Conservation (phyloP, 2,329 filamentous ascomycete genomes). For the Monilinia polystroma region DNA sequence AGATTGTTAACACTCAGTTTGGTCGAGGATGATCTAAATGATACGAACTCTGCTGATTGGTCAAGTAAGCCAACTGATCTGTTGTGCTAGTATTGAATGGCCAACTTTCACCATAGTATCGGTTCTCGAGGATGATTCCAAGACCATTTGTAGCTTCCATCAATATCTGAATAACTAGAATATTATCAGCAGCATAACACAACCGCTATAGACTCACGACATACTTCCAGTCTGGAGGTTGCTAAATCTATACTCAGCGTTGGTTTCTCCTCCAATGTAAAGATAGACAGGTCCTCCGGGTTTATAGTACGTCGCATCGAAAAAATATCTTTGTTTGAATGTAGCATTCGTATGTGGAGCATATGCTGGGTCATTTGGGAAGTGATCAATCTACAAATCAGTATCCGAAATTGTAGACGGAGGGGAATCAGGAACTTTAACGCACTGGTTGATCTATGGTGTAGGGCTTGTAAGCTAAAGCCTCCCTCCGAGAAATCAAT, state of each 20-base stretch:
- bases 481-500: slow-evolving; percentile 9
- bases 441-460: slow-evolving; percentile 32
- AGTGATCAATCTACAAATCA: slow-evolving; percentile 46
- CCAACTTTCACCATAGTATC: slow-evolving; percentile 51
- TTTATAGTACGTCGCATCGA: slow-evolving; percentile 53
- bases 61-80: slow-evolving; percentile 50
- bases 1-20: not conserved
- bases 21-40: not conserved
- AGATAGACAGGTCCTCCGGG: slow-evolving; percentile 52
- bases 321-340: slow-evolving; percentile 56
- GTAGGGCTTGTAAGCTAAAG: slow-evolving; percentile 17
- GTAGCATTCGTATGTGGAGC: slow-evolving; percentile 47
- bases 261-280: slow-evolving; percentile 49
- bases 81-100: slow-evolving; percentile 50
- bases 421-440: slow-evolving; percentile 12
- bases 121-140: slow-evolving; percentile 54
- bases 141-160: slow-evolving; percentile 54
- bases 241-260: slow-evolving; percentile 42
- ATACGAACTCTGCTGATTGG: slow-evolving; percentile 48
- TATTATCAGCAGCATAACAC: slow-evolving; percentile 31
- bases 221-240: slow-evolving; percentile 44
- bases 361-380: slow-evolving; percentile 45
- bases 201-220: slow-evolving; percentile 21
- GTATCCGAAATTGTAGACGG: slow-evolving; percentile 16
- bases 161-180: slow-evolving; percentile 50